phyloP scores from a whole-genome alignment of 1,284 basidiomycete species.

The Ustilago hordei region DNA sequence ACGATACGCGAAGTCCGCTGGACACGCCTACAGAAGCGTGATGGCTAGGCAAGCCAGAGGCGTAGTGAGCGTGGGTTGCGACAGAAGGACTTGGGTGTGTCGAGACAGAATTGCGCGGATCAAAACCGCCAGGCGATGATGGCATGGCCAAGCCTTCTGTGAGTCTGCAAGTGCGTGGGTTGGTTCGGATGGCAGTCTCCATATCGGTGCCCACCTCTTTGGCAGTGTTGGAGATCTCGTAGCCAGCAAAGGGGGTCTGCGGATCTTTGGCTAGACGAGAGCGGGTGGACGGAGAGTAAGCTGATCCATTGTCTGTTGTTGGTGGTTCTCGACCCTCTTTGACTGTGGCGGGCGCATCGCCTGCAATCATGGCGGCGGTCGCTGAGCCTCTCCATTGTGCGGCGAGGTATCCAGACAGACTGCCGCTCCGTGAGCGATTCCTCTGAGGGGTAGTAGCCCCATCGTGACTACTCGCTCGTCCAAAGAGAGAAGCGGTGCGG shows the following conservation, averaged over 20 bases:
- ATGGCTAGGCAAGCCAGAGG: conserved; percentile 47
- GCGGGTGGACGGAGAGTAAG: conserved; percentile 12
- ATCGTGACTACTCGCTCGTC: conserved; percentile 51
- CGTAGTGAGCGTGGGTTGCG: conserved; percentile 51
- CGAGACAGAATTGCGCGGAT: conserved; percentile 51
- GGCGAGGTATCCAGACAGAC: conserved; percentile 35
- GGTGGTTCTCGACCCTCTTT: conserved; percentile 25
- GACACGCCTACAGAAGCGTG: conserved; percentile 33
- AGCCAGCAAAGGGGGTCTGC: conserved; percentile 16
- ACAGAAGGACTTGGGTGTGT: conserved; percentile 53
- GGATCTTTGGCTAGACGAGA: conserved; percentile 8
- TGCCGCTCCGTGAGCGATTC: conserved; percentile 46
- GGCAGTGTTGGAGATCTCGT: conserved; percentile 34
- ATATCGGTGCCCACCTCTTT: conserved; percentile 25
- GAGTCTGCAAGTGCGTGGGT: conserved; percentile 35
- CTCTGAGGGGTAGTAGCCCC: conserved; percentile 35
- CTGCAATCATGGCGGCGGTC: conserved; percentile 21
- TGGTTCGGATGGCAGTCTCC: conserved; percentile 40
- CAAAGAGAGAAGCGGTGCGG: conserved; percentile 40
- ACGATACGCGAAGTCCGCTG: conserved; percentile 42
- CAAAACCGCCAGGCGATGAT: conserved; percentile 40
- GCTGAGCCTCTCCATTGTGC: conserved; percentile 36
- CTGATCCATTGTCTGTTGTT: not conserved
- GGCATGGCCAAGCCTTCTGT: conserved; percentile 37
- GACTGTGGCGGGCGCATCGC: conserved; percentile 21